Evolutionary conservation across 1,284 basidiomycete genomes (phyloP), one percentile per base, ranked within the genome.

Genomic region (Heterobasidion parviporum): DNA sequence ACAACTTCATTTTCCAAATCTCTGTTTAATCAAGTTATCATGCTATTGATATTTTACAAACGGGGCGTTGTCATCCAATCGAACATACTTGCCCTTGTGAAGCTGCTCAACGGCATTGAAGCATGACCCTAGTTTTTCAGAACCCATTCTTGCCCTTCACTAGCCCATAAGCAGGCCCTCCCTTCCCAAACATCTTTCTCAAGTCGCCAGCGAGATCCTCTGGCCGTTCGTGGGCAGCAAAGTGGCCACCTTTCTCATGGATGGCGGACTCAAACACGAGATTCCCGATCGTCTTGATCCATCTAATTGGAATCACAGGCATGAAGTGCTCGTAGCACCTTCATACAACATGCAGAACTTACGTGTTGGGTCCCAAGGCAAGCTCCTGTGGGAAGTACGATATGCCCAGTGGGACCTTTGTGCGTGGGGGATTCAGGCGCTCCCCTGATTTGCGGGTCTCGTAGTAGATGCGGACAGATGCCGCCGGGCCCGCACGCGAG

Each of bases 381-480:
- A 68, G 33, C 48, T 73, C 71, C 38, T 65, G 63, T 5, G 70
- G 70, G 53, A 73, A 73, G 53, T 56, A 62, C 9, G 70, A 67
- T 2, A 69, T 32, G 0, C 72, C 72, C 36, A 68, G 52, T 3
- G 71, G 70, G 20, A 73, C 41, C 43, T 26, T 33, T 49, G 36
- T 15, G 18, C 14, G 20, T 20, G 34, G 54, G 26, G 12, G 8
- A 18, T 16, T 32, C 20, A 33, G 49, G 36, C 26, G 20, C 36
- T 56, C 54, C 1, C 36, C 56, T 9, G 52, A 49, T 10, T 60
- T 48, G 1, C 41, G 52, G 10, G 61, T 50, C 60, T 74, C 72
- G 58, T 70, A 71, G 58, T 75, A 75, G 45, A 74, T 73, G 20
- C 73, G 59, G n/a, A 69, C n/a, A 2, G 70, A 69, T 0, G 71